Evolutionary conservation across 148 eudicot genomes (phyloP).

Genomic region (Rhododendron molle): DNA sequence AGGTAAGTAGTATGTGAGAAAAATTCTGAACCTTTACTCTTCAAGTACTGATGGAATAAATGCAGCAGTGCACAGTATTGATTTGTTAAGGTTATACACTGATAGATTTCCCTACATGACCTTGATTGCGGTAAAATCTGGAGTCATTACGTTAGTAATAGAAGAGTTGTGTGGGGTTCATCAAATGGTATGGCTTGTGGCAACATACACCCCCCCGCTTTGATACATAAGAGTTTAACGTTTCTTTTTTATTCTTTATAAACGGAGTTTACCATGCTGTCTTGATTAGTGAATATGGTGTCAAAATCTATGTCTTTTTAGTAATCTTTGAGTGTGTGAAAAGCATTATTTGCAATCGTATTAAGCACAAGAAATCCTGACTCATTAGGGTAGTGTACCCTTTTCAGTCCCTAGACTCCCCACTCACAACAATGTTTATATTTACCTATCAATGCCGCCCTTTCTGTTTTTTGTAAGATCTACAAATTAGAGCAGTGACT

Average conservation of each 20-base stretch:
- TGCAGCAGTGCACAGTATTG: neutral
- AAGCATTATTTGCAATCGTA: neutral
- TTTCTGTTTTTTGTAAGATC: neutral
- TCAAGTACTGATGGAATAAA: neutral
- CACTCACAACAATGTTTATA: neutral
- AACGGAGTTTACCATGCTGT: neutral
- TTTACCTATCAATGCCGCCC: neutral
- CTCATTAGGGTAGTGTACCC: neutral
- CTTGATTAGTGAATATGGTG: neutral
- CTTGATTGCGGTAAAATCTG: neutral
- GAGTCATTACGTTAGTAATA: neutral
- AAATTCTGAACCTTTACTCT: neutral
- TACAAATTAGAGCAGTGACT: neutral
- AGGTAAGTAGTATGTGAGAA: conserved; percentile 37
- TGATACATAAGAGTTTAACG: neutral
- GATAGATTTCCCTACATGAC: neutral
- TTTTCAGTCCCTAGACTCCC: neutral
- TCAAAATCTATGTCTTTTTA: neutral
- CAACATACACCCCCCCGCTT: neutral
- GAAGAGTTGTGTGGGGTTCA: neutral
- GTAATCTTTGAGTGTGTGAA: neutral
- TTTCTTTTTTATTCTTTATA: neutral
- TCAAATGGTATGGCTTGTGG: neutral
- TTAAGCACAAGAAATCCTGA: neutral
- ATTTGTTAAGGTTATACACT: neutral